Evolutionary conservation across 306 rosid species (phyloP).

Genomic region (Cucumis sativus): DNA sequence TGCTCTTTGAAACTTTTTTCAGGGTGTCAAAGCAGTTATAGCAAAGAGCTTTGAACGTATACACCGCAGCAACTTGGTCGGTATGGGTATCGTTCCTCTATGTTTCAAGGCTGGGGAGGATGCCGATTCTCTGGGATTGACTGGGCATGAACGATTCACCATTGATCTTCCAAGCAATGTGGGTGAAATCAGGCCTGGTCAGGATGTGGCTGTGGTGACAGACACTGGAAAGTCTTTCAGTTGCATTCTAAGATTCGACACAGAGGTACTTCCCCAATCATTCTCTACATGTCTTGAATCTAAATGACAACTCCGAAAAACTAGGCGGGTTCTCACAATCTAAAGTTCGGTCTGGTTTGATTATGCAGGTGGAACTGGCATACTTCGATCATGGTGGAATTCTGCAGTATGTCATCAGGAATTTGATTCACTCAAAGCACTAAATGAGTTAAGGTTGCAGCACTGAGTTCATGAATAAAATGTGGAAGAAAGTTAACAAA

Average conservation of each 20-base stretch:
- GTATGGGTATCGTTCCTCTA: slow-evolving; percentile 85
- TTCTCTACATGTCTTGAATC: background rate
- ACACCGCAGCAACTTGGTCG: slow-evolving; percentile 94
- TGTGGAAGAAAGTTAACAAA: background rate
- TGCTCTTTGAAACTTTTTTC: background rate
- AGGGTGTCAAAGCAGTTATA: slow-evolving; percentile 97
- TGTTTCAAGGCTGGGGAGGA: slow-evolving; percentile 85
- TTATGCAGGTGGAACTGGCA: slow-evolving; percentile 74
- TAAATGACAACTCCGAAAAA: background rate
- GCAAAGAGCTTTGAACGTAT: slow-evolving; percentile 92
- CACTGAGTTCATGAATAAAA: background rate
- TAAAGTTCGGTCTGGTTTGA: background rate
- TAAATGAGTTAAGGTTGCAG: background rate
- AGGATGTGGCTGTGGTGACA: slow-evolving; percentile 58
- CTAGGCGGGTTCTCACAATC: background rate
- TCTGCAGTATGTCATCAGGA: slow-evolving; percentile 74
- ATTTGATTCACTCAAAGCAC: slow-evolving; percentile 37
- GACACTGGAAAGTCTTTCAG: slow-evolving; percentile 56
- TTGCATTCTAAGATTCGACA: slow-evolving; percentile 67
- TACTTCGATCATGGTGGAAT: slow-evolving; percentile 90
- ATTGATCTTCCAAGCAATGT: slow-evolving; percentile 73
- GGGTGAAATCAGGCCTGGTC: slow-evolving; percentile 74
- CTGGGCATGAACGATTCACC: slow-evolving; percentile 68
- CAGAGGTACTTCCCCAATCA: slow-evolving; percentile 42
- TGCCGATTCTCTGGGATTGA: slow-evolving; percentile 74